These are phyloP conservation scores for Vaccinium darrowii DNA, from an alignment of 148 eudicot genomes.

Conservation along the genomic window DNA sequence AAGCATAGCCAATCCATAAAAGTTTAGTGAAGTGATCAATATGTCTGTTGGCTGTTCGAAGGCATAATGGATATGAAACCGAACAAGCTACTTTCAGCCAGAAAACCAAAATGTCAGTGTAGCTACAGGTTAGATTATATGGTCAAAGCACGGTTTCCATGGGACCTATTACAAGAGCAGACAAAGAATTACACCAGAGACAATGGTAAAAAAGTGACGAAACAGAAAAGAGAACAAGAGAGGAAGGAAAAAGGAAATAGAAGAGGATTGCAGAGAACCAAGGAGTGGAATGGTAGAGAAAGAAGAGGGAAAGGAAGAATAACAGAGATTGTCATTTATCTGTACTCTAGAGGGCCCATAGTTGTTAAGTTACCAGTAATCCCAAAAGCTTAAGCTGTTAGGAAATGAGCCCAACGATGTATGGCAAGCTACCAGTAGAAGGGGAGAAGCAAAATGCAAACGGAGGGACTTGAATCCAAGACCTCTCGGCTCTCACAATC, in stretches of 20 bases:
- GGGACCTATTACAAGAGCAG: background rate
- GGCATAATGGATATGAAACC: background rate
- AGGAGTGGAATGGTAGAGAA: background rate
- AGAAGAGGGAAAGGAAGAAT: background rate
- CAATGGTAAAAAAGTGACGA: background rate
- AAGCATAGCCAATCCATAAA: background rate
- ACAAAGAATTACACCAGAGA: background rate
- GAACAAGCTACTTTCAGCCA: background rate
- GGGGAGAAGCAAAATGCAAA: too few species aligned
- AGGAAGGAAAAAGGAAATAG: background rate
- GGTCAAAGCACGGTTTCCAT: background rate
- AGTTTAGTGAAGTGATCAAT: background rate
- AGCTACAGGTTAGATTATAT: background rate
- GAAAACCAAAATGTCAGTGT: slow-evolving; percentile 1
- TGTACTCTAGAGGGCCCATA: background rate
- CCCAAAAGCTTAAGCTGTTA: too few species aligned
- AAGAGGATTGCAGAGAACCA: background rate
- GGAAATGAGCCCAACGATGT: too few species aligned
- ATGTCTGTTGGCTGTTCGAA: background rate
- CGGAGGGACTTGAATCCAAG: too few species aligned
- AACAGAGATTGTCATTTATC: background rate
- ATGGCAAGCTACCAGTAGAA: too few species aligned
- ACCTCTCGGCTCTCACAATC: too few species aligned
- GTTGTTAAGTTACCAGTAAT: too few species aligned
- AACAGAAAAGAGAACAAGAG: background rate